Evolutionary conservation across 2,329 filamentous ascomycete genomes (phyloP), one percentile per base, ranked within the genome.

Genomic region (Cercospora brassicicola): DNA sequence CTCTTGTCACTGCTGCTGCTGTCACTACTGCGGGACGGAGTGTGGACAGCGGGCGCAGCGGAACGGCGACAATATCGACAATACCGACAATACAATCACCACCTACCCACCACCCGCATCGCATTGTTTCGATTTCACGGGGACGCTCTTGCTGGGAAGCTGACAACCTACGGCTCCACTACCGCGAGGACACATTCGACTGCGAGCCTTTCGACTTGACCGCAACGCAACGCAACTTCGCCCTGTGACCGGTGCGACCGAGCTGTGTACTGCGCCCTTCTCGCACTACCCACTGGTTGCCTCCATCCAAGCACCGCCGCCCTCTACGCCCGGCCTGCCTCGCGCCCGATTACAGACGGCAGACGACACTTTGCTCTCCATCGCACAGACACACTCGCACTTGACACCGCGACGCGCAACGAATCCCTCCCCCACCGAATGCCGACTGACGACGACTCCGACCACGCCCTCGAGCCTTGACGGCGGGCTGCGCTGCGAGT

Each of bases 351-450:
- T n/a, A n/a, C 36, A 42, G 36, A 3, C 36, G 6, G 15, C 3
- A 42, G 36, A 59, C 30, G 13, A 28, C 33, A 42, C 26, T 57
- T 9, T 31, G 1, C 53, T n/a, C 23, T 30, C 20, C 62, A 23
- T 33, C 23, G 15, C 53, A 15, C 53, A 33, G 23, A 42, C 33
- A 11, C 20, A 6, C n/a, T 30, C 36, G 45, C 51, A 33, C 18
- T 33, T 30, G 51, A 33, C 55, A 18, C 64, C 45, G 55, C 63
- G 39, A 56, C 64, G 39, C 55, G 36, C 60, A 42, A 20, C 63
- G 15, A 45, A 26, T 10, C 23, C 39, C 62, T 53, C 20, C 39
- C 53, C 39, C 63, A 36, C 63, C 62, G 62, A 30, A 66, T 66
- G 59, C 63, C 59, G 64, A 55, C 48, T 59, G 56, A 59, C 53